Percentiles rank a stretch among this genome's conserved stretches.
Conservation (phyloP, 192 early-diverging fungal species). For the Chytriomyces sp. region DNA sequence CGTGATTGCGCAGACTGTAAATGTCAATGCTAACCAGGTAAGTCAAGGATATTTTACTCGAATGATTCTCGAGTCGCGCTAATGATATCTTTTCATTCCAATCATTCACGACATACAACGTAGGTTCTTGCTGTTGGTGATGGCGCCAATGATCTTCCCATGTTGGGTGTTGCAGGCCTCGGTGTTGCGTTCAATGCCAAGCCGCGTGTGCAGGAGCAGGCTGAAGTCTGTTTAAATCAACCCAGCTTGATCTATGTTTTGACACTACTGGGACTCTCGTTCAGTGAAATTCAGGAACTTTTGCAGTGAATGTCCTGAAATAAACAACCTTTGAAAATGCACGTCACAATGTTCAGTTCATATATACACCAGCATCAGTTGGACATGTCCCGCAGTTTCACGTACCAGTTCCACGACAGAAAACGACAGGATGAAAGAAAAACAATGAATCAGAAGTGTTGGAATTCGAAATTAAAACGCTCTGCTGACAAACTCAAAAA, state of each 20-base stretch:
- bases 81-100: not conserved
- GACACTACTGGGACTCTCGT: constrained; percentile 80
- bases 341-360: too few species aligned
- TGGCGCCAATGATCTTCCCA: constrained; percentile 96
- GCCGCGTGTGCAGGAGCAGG: constrained; percentile 92
- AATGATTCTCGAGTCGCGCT: not conserved
- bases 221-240: constrained; percentile 89
- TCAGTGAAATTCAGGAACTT: not conserved
- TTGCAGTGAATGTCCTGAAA: too few species aligned
- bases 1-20: constrained; percentile 94
- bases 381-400: too few species aligned
- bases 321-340: too few species aligned
- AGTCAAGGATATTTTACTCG: too few species aligned
- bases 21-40: constrained; percentile 81
- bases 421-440: too few species aligned
- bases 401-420: too few species aligned
- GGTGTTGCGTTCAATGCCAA: constrained; percentile 99
- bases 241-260: constrained; percentile 89
- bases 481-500: too few species aligned
- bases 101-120: not conserved
- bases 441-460: too few species aligned
- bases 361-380: too few species aligned
- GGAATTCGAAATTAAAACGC: too few species aligned
- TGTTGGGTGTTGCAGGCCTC: constrained; percentile 90
- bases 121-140: constrained; percentile 95